These are phyloP conservation scores for Lentinula edodes DNA, from an alignment of 768 basidiomycete species.

Conservation along the genomic window DNA sequence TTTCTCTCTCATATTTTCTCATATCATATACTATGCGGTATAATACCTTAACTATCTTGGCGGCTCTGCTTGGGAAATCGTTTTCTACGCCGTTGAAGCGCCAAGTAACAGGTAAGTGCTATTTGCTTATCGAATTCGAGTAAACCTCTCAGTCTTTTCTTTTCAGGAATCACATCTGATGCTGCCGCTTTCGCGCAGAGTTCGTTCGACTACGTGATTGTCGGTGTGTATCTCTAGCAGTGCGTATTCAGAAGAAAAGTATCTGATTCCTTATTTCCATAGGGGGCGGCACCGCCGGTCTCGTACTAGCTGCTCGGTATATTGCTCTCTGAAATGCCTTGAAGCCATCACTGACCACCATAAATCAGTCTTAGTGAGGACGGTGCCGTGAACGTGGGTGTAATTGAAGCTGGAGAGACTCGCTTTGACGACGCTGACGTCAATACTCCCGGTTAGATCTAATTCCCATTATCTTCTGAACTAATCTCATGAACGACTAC, in stretches of 20 bases:
- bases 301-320: conserved; percentile 10
- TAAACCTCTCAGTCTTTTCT: neutral
- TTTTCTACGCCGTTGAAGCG: neutral
- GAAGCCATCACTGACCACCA: neutral
- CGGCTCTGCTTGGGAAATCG: neutral
- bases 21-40: neutral
- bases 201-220: neutral
- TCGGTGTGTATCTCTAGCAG: neutral
- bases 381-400: conserved; percentile 12
- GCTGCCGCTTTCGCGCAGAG: neutral
- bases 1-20: neutral
- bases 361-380: conserved; percentile 5
- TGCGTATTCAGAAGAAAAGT: too few relatives aligned
- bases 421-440: conserved; percentile 13
- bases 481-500: neutral
- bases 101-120: neutral
- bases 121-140: neutral
- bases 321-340: neutral
- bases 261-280: neutral
- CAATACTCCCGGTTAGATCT: conserved; percentile 11
- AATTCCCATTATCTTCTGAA: neutral
- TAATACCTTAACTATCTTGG: neutral
- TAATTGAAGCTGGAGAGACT: conserved; percentile 16
- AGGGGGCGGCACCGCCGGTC: conserved; percentile 14
- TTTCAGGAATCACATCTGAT: neutral